A percentile compares a stretch with the other conserved stretches of the same genome.
phyloP scores from a whole-genome alignment of 768 basidiomycete genomes.

The Chalciporus chontae region DNA sequence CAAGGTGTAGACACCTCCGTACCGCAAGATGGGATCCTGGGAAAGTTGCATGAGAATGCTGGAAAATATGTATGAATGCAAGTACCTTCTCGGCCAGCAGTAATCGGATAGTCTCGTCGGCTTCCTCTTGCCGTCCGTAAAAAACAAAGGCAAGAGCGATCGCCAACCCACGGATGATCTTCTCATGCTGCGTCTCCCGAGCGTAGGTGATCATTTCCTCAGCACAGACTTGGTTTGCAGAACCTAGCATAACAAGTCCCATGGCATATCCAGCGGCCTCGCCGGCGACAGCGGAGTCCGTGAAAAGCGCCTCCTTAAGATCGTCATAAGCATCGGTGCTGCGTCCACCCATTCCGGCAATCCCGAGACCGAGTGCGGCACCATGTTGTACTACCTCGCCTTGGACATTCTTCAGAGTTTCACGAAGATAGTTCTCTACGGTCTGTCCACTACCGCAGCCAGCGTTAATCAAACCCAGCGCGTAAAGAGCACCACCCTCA shows the following conservation, averaged over 20 bases:
- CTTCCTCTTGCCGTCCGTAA: conserved; percentile 91
- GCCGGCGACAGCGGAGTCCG: conserved; percentile 92
- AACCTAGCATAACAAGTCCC: conserved; percentile 98
- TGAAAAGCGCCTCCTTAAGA: conserved; percentile 84
- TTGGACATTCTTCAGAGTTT: conserved; percentile 69
- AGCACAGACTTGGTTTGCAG: conserved; percentile 70
- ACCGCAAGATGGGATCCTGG: conserved; percentile 94
- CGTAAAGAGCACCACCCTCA: conserved; percentile 95
- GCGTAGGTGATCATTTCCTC: conserved; percentile 97
- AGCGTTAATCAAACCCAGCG: conserved; percentile 91
- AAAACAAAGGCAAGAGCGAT: conserved; percentile 90
- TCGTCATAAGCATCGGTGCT: conserved; percentile 90
- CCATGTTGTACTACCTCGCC: conserved; percentile 95
- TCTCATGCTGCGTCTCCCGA: conserved; percentile 97
- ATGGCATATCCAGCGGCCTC: conserved; percentile 97
- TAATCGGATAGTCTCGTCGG: conserved; percentile 75
- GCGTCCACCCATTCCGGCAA: conserved; percentile 91
- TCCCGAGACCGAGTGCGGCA: conserved; percentile 93
- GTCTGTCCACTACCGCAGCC: conserved; percentile 73
- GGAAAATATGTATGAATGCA: background rate
- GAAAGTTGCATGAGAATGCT: conserved; percentile 7
- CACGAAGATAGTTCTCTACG: conserved; percentile 74
- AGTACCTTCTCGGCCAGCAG: conserved; percentile 83
- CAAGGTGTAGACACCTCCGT: conserved; percentile 95
- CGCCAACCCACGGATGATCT: conserved; percentile 95